Evolutionary conservation across 2,329 filamentous ascomycete species (phyloP), one percentile per base, ranked within the genome.

Genomic region (Claviceps cyperi): DNA sequence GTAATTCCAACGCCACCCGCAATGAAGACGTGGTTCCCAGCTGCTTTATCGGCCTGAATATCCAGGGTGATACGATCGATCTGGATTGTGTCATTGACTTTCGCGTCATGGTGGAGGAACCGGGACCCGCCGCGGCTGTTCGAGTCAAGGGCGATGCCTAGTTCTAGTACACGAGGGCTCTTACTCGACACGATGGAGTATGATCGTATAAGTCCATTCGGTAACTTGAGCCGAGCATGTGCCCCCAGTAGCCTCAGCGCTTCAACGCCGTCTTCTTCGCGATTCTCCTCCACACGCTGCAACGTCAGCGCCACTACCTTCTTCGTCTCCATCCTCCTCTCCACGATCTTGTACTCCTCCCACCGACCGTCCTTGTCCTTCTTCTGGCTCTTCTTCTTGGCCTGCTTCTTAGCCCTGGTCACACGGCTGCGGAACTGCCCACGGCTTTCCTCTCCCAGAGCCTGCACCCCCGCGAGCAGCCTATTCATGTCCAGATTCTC

Each of bases 1-100:
- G 81, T 84, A 53, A 84, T 75, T 0, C 81, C 81, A 32, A 84
- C 78, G 0, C 81, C 81, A 9, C 77, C 81, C 0, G 72, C 78
- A 32, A 85, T 74, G 56, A 83, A 77, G 39, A 84, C 67, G 54
- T 83, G 80, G 47, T 75, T 69, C 54, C 75, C 77, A 7, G 76
- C 76, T 1, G 69, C 64, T 2, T 52, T 58, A 0, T 65, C 66
- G 2, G 71, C 61, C 1, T 70, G 69, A 22, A 80, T 69, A 41
- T 70, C 74, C 0, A 64, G 59, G 0, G 72, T 77, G 32, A 81
- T 69, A 35, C 69, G 68, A 2, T 74, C 70, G 1, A 77, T 70
- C 8, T 71, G 67, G 7, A 84, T 55, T 2, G 67, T 55, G 51
- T 78, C 72, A 0, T 76, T 77, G 0, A 69, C 63, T 0, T 68